Evolutionary conservation across 352 stramenopile species (phyloP).

Genomic region (Globisporangium emineosum): DNA sequence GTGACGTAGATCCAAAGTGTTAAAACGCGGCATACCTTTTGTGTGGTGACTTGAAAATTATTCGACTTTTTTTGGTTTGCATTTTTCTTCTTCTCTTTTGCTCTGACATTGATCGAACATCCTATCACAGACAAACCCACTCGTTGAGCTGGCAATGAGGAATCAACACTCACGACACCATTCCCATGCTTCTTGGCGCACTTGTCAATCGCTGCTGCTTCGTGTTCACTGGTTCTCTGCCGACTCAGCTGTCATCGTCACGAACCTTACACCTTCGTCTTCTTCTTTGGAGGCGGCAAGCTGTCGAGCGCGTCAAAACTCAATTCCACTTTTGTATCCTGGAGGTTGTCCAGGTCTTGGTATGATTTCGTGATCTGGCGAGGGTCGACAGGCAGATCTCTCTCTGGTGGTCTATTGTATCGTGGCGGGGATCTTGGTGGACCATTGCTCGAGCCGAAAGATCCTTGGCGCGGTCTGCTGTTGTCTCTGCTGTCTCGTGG

Average conservation of each 20-base stretch:
- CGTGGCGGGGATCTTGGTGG: conserved; percentile 36
- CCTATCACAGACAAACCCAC: background rate
- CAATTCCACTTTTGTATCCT: conserved; percentile 82
- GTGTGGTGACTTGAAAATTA: background rate
- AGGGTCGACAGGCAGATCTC: conserved; percentile 72
- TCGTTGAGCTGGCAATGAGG: background rate
- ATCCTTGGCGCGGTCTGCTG: conserved; percentile 37
- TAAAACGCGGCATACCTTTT: too few species aligned
- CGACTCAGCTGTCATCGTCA: background rate
- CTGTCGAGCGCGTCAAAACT: conserved; percentile 80
- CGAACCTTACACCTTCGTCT: conserved; percentile 59
- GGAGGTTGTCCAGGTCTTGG: conserved; percentile 79
- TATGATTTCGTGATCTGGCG: conserved; percentile 83
- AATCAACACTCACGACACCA: background rate
- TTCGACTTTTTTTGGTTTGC: background rate
- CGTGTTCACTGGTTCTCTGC: background rate
- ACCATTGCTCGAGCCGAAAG: conserved; percentile 31
- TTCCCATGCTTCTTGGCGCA: background rate
- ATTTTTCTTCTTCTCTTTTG: background rate
- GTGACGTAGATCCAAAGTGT: background rate
- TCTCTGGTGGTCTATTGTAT: conserved; percentile 39
- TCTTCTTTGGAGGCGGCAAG: conserved; percentile 83
- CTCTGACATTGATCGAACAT: background rate
- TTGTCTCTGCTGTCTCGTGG: conserved; percentile 54
- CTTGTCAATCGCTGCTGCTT: background rate